Evolutionary conservation across 345 rosid species (phyloP).

Genomic region (Rhodomyrtus tomentosa): DNA sequence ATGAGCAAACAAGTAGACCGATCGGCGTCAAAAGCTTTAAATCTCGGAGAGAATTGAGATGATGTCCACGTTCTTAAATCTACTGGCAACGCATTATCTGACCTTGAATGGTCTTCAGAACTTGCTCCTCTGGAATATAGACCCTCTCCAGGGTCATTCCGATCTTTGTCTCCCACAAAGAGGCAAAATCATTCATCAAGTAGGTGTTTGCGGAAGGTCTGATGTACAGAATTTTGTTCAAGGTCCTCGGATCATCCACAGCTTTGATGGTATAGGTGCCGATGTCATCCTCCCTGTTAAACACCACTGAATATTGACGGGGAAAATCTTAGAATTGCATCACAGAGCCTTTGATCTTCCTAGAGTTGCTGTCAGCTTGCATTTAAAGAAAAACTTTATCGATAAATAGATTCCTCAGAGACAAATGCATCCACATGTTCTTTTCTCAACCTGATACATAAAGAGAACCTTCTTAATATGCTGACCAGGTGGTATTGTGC

Average conservation of each 20-base stretch:
- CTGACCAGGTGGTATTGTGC: neutral
- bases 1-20: neutral
- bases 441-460: neutral
- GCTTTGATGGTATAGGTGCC: conserved; percentile 4
- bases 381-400: neutral
- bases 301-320: neutral
- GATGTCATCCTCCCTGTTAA: conserved; percentile 1
- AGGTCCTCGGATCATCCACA: conserved; percentile 4
- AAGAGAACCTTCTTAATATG: neutral
- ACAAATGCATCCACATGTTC: neutral
- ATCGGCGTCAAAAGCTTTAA: neutral
- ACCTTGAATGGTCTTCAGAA: conserved; percentile 1
- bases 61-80: neutral
- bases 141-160: neutral
- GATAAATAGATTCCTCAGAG: neutral
- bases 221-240: conserved; percentile 5
- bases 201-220: neutral
- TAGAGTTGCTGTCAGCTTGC: neutral
- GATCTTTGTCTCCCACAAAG: conserved; percentile 7
- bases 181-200: conserved; percentile 1
- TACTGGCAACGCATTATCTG: no score
- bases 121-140: neutral
- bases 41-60: neutral
- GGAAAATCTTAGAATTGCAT: neutral
- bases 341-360: neutral